Conservation (phyloP, 257 asterid genomes). For the Dorcoceras hygrometricum region DNA sequence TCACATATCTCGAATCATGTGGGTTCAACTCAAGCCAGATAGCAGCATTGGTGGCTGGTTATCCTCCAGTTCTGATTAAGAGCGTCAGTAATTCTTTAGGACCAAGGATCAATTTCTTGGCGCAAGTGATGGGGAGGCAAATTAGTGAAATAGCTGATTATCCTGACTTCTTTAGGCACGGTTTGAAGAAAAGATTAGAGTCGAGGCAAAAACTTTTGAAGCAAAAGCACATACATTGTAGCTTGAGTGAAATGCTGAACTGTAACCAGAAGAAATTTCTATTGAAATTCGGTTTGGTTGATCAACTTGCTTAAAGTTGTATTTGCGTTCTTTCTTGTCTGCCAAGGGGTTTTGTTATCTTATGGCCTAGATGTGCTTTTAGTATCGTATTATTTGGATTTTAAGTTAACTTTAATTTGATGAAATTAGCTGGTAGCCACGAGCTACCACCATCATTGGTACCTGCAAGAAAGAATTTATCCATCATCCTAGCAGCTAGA, state of each 20-base stretch:
- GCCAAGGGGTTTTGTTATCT: background rate
- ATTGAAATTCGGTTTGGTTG: constrained; percentile 58
- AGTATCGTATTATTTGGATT: background rate
- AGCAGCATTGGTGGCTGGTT: constrained; percentile 69
- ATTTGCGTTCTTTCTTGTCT: background rate
- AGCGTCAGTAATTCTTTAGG: constrained; percentile 68
- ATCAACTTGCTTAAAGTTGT: constrained; percentile 28
- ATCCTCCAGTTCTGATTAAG: constrained; percentile 89
- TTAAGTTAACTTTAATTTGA: too few species aligned
- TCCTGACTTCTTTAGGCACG: constrained; percentile 86
- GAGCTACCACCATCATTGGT: background rate
- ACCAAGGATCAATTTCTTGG: constrained; percentile 82
- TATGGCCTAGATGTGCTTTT: background rate
- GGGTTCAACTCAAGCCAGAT: constrained; percentile 66
- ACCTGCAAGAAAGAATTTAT: background rate
- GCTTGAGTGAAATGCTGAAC: constrained; percentile 88
- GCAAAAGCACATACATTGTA: constrained; percentile 52
- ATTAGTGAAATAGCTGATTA: constrained; percentile 71
- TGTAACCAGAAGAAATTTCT: constrained; percentile 80
- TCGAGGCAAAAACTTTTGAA: constrained; percentile 63
- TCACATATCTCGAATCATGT: constrained; percentile 50
- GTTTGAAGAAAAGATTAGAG: constrained; percentile 80
- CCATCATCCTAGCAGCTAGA: background rate
- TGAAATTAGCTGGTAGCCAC: background rate
- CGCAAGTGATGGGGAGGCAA: constrained; percentile 74